Percentiles rank a stretch among this genome's conserved stretches.
phyloP scores from a whole-genome alignment of 768 basidiomycete genomes.

The Psilocybe cyanescens region DNA sequence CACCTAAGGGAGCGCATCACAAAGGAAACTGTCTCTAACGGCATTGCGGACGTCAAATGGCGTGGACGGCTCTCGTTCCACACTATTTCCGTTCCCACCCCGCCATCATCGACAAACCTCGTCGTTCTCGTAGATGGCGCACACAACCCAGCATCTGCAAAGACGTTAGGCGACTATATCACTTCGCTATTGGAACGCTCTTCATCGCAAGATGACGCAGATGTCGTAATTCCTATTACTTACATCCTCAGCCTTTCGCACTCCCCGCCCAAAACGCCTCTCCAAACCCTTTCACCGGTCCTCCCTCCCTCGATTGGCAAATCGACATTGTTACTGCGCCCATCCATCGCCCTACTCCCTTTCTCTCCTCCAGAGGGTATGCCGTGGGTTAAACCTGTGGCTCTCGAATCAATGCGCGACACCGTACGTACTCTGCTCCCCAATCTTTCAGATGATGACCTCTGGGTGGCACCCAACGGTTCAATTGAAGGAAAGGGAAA shows the following conservation, averaged over 20 bases:
- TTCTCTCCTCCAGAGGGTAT: conserved; percentile 87
- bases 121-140: conserved; percentile 88
- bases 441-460: conserved; percentile 33
- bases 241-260: conserved; percentile 85
- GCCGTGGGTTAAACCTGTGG: conserved; percentile 87
- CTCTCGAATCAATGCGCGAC: conserved; percentile 50
- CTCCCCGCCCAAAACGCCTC: conserved; percentile 84
- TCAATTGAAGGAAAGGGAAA: conserved; percentile 7
- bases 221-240: conserved; percentile 46
- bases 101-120: conserved; percentile 11
- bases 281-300: conserved; percentile 71
- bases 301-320: conserved; percentile 40
- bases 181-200: conserved; percentile 31
- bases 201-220: conserved; percentile 2
- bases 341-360: conserved; percentile 54
- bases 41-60: conserved; percentile 71
- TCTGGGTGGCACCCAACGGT: conserved; percentile 44
- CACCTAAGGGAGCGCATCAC: conserved; percentile 44
- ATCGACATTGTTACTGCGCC: conserved; percentile 27
- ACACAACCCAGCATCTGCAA: conserved; percentile 84
- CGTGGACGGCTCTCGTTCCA: conserved; percentile 84
- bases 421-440: conserved; percentile 48
- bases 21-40: conserved; percentile 49
- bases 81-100: conserved; percentile 27
- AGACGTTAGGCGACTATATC: conserved; percentile 70